These are phyloP conservation scores for Trichosporon ovoides DNA, from an alignment of 1,284 basidiomycete genomes.

Conservation along the genomic window DNA sequence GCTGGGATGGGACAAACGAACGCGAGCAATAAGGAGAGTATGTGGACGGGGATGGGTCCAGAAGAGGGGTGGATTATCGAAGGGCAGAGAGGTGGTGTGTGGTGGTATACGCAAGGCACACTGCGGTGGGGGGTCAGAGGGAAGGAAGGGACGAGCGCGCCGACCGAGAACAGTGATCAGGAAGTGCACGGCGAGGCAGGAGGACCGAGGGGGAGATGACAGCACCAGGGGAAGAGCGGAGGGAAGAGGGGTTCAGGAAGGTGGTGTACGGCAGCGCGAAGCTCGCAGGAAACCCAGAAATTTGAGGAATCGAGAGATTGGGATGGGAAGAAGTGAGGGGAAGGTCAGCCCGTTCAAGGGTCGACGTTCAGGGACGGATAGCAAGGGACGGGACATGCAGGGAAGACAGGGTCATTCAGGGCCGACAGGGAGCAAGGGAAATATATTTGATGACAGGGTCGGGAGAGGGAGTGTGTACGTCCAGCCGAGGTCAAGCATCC, in stretches of 20 bases:
- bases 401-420: not conserved
- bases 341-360: not conserved
- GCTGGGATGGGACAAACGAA: too few species aligned
- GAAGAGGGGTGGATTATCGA: not conserved
- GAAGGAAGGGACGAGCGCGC: not conserved
- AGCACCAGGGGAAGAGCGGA: not conserved
- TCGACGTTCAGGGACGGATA: not conserved
- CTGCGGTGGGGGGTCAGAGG: too few species aligned
- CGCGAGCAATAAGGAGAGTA: too few species aligned
- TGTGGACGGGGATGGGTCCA: not conserved
- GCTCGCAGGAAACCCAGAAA: not conserved
- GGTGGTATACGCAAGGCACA: not conserved
- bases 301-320: not conserved
- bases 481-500: too few species aligned
- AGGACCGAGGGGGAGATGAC: not conserved
- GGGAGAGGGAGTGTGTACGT: too few species aligned
- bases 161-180: not conserved
- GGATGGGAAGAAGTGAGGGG: not conserved
- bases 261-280: not conserved
- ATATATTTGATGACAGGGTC: not conserved
- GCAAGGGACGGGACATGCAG: not conserved
- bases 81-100: not conserved
- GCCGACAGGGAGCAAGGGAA: not conserved
- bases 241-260: too few species aligned
- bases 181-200: too few species aligned